Conservation (phyloP, 1,139 yeast genomes). For the Suhomyces wounanorum region DNA sequence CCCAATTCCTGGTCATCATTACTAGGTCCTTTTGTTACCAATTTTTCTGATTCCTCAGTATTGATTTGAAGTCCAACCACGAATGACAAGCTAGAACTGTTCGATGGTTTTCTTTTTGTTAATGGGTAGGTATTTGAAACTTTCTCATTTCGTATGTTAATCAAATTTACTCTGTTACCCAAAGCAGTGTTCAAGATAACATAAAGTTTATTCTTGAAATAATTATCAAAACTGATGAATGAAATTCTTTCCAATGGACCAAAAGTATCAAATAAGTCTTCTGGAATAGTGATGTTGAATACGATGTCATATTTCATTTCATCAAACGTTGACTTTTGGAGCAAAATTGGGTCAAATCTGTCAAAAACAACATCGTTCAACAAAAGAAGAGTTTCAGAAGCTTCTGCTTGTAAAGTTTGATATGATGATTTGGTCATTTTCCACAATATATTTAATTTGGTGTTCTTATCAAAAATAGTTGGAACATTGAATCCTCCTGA, state of each 20-base stretch:
- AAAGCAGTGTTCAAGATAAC: conserved; percentile 63
- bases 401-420: conserved; percentile 59
- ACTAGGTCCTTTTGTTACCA: conserved; percentile 85
- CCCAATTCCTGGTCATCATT: conserved; percentile 61
- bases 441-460: conserved; percentile 77
- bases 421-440: conserved; percentile 77
- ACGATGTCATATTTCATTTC: conserved; percentile 67
- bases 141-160: conserved; percentile 38
- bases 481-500: conserved; percentile 67
- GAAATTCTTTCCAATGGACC: conserved; percentile 76
- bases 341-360: conserved; percentile 81
- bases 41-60: conserved; percentile 71
- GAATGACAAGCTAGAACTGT: conserved; percentile 33
- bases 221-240: conserved; percentile 69
- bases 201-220: conserved; percentile 59
- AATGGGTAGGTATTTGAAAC: conserved; percentile 44
- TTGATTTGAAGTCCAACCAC: conserved; percentile 70
- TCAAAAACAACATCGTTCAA: conserved; percentile 81
- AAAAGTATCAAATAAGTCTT: conserved; percentile 46
- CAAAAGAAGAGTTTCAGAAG: conserved; percentile 65
- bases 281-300: conserved; percentile 51
- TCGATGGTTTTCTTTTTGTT: conserved; percentile 57
- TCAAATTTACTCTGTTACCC: conserved; percentile 60
- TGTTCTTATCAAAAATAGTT: conserved; percentile 72
- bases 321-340: conserved; percentile 59